These are phyloP conservation scores for Saxophila tyrrhenica DNA, from an alignment of 495 filamentous ascomycete species.

Conservation along the genomic window DNA sequence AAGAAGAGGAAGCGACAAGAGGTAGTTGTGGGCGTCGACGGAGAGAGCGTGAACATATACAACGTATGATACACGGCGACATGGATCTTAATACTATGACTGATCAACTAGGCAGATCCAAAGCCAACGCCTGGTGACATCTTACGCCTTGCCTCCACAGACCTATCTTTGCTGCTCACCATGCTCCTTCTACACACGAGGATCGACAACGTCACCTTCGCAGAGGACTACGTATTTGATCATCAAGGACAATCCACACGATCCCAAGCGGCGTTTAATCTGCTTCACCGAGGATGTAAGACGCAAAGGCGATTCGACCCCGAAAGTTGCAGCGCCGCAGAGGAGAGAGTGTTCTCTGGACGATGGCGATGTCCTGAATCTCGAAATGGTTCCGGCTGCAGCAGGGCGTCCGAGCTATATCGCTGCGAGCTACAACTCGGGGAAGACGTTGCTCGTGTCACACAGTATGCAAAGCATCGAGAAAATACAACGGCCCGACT, in stretches of 20 bases:
- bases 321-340: not conserved
- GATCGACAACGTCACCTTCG: conserved; percentile 38
- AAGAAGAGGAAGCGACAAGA: conserved; percentile 83
- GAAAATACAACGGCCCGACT: conserved; percentile 23
- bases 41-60: conserved; percentile 84
- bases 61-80: conserved; percentile 49
- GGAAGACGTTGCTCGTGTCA: not conserved
- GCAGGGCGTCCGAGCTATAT: not conserved
- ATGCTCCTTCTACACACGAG: conserved; percentile 57
- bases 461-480: not conserved
- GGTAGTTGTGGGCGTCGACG: conserved; percentile 75
- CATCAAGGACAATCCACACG: conserved; percentile 22
- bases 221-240: conserved; percentile 63
- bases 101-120: conserved; percentile 48
- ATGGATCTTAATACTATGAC: not conserved
- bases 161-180: conserved; percentile 66
- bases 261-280: conserved; percentile 23
- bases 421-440: not conserved
- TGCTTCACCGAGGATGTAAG: conserved; percentile 22
- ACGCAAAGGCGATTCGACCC: not conserved
- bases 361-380: conserved; percentile 38
- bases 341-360: conserved; percentile 24
- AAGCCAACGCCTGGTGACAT: conserved; percentile 67
- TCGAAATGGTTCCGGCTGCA: conserved; percentile 19
- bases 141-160: conserved; percentile 75